Base-by-base conservation (phyloP, 2,329 filamentous ascomycete genomes). In the Fusarium denticulatum region DNA sequence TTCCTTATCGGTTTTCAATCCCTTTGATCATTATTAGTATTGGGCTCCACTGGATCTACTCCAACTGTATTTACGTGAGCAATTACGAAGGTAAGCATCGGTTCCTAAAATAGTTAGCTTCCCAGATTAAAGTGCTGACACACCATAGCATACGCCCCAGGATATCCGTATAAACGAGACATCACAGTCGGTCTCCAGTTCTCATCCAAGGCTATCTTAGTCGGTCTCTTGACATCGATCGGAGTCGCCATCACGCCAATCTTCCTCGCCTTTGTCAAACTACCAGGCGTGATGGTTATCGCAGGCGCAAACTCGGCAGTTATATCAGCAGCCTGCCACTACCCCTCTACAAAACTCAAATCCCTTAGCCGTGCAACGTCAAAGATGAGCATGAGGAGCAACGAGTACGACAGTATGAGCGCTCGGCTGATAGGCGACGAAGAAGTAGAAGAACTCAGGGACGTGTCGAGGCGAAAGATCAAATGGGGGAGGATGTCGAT, bases 41-140 rank as follows among this genome's bases (percentile, higher is more conserved):
- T 20, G 6, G 30, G 1, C 63, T 78, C 1, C 76, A 78, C 42
- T 78, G 76, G 76, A 52, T 78, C 8, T 72, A 69, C 24, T 74
- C 72, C 11, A 74, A 74, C 15, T 72, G 71, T 4, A 63, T 74
- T 12, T 74, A 74, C 15, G 72, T 74, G 7, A 74, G 72, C 18
- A 74, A 74, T 24, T 74, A 74, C n/a, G 72, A 74, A 30, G 32
- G 72, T 72, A 36, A 52, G 60, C 4, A 14, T 6, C 1, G 2
- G 14, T 32, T 6, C 7, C 37, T 3, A 2, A 24, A 28, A n/a
- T 11, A 22, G 42, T 18, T 36, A 9, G 50, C 5, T 56, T 4
- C 7, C 13, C 7, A 11, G 14, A 28, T 32, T 26, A 28, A 7
- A 20, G 20, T 32, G 8, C 46, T 59, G 26, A 71, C 45, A 40